Conservation (phyloP, 1,284 basidiomycete genomes). For the Moesziomyces globuligerus region DNA sequence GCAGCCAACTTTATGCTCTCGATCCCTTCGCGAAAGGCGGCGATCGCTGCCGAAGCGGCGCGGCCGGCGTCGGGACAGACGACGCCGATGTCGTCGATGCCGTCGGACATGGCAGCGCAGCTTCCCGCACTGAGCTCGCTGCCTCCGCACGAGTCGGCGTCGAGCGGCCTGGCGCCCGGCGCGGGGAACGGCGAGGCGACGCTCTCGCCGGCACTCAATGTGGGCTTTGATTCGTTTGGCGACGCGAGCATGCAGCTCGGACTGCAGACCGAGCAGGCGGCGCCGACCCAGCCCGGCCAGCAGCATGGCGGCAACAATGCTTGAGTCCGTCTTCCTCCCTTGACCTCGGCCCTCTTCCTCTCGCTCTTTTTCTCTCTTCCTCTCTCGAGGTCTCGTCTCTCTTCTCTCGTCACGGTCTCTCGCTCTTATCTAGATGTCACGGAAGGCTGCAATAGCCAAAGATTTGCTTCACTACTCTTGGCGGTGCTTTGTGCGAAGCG, state of each 20-base stretch:
- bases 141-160: conserved; percentile 21
- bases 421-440: background rate
- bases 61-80: conserved; percentile 42
- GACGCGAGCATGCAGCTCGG: conserved; percentile 30
- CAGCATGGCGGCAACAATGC: background rate
- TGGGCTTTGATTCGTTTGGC: conserved; percentile 27
- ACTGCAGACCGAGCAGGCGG: conserved; percentile 8
- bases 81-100: conserved; percentile 58
- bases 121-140: conserved; percentile 44
- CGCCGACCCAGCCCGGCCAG: conserved; percentile 11
- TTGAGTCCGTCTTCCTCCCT: background rate
- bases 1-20: conserved; percentile 56
- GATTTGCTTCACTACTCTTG: background rate
- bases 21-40: conserved; percentile 47
- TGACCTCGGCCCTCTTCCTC: conserved; percentile 1
- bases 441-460: background rate
- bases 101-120: conserved; percentile 48
- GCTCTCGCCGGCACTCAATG: conserved; percentile 32
- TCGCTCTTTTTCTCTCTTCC: background rate
- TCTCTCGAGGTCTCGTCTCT: background rate
- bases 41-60: conserved; percentile 32
- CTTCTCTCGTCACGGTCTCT: background rate
- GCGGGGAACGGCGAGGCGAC: conserved; percentile 13
- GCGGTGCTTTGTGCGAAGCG: too few species aligned
- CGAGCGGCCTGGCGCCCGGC: conserved; percentile 30